Conservation (phyloP, 768 basidiomycete genomes). For the Hericium rajendrae region DNA sequence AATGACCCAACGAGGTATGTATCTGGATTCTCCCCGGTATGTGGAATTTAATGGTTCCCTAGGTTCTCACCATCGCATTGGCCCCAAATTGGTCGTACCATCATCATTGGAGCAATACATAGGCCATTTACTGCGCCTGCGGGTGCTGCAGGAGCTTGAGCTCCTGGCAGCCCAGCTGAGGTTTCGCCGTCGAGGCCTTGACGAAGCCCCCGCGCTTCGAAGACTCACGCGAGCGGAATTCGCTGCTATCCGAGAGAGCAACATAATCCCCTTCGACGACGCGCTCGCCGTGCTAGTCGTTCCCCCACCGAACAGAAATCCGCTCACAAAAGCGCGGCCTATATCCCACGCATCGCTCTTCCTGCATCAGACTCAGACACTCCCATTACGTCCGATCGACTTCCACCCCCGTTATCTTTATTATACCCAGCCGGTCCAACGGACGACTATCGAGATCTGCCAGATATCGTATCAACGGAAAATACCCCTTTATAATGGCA, state of each 20-base stretch:
- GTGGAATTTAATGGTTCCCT: not conserved
- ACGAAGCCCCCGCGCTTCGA: constrained; percentile 36
- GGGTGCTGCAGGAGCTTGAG: constrained; percentile 68
- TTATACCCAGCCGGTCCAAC: constrained; percentile 17
- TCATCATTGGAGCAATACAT: constrained; percentile 45
- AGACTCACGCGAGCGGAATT: constrained; percentile 59
- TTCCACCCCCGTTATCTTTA: constrained; percentile 19
- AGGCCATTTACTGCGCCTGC: constrained; percentile 55
- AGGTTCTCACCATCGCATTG: not conserved
- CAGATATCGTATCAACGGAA: constrained; percentile 20
- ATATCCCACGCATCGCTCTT: constrained; percentile 6
- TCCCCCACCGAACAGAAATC: constrained; percentile 53
- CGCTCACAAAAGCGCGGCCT: constrained; percentile 35
- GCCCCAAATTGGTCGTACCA: constrained; percentile 25
- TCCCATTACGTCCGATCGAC: not conserved
- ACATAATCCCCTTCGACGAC: constrained; percentile 37
- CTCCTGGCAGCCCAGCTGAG: constrained; percentile 41
- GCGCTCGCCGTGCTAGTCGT: constrained; percentile 62
- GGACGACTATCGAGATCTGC: constrained; percentile 9
- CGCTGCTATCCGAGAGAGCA: constrained; percentile 34
- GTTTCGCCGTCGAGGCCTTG: constrained; percentile 16
- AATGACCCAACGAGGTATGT: constrained; percentile 29
- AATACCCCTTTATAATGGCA: constrained; percentile 63
- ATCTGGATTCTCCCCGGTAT: not conserved
- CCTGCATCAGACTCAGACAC: constrained; percentile 4